phyloP scores from a whole-genome alignment of 2,329 filamentous ascomycete genomes.

The Penicillium sp. region DNA sequence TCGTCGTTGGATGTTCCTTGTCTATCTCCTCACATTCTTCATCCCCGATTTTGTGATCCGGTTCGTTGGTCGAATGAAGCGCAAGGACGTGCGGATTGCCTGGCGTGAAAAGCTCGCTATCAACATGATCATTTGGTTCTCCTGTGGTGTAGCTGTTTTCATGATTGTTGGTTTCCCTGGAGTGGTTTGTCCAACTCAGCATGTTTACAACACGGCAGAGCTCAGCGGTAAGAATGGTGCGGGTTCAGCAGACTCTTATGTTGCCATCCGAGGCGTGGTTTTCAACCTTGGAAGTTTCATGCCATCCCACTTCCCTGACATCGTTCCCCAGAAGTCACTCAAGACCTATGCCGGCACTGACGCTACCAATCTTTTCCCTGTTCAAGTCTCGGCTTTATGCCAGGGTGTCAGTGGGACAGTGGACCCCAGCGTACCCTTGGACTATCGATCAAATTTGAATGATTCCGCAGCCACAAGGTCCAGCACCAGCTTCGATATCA shows the following conservation, averaged over 20 bases:
- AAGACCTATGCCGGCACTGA: conserved; percentile 83
- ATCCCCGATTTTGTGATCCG: conserved; percentile 82
- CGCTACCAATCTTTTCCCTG: conserved; percentile 83
- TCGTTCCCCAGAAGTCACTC: conserved; percentile 61
- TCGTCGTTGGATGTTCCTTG: conserved; percentile 85
- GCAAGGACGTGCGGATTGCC: conserved; percentile 86
- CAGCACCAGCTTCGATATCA: conserved; percentile 66
- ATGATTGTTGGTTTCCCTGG: conserved; percentile 86
- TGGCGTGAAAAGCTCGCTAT: conserved; percentile 98
- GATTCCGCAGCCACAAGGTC: conserved; percentile 65
- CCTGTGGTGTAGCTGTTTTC: conserved; percentile 75
- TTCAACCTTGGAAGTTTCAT: conserved; percentile 77
- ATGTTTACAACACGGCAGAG: conserved; percentile 80
- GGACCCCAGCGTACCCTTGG: conserved; percentile 73
- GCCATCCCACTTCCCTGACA: conserved; percentile 74
- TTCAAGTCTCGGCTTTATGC: conserved; percentile 92
- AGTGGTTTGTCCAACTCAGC: conserved; percentile 86
- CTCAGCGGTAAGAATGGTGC: conserved; percentile 73
- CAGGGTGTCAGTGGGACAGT: conserved; percentile 68
- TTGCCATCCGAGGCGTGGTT: conserved; percentile 84
- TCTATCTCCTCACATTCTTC: conserved; percentile 81
- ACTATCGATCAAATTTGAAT: conserved; percentile 74
- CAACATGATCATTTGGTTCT: conserved; percentile 94
- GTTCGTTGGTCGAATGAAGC: conserved; percentile 76
- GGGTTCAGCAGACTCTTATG: conserved; percentile 62